Evolutionary conservation across 2,329 filamentous ascomycete species (phyloP).

Genomic region (Arthroderma uncinatum): DNA sequence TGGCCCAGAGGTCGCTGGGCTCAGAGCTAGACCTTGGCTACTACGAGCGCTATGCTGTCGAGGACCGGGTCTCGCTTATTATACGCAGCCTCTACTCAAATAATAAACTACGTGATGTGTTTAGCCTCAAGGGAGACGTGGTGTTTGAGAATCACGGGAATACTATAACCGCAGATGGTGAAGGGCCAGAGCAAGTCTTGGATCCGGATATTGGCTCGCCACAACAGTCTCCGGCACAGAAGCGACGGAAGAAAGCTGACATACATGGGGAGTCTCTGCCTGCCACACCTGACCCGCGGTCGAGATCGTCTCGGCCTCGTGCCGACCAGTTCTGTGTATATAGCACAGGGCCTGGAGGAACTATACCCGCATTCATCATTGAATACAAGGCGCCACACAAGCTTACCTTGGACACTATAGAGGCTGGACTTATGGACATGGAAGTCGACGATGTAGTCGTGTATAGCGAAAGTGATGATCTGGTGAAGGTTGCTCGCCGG

Average conservation of each 20-base stretch:
- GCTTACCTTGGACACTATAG: constrained; percentile 34
- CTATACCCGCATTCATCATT: constrained; percentile 22
- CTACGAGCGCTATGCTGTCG: constrained; percentile 11
- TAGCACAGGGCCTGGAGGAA: constrained; percentile 16
- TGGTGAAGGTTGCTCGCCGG: constrained; percentile 16
- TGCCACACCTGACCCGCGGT: not conserved
- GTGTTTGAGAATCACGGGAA: constrained; percentile 16
- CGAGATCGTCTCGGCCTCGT: constrained; percentile 16
- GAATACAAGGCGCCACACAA: constrained; percentile 43
- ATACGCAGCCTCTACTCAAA: constrained; percentile 6
- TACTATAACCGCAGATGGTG: constrained; percentile 6
- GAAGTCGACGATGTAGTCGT: constrained; percentile 32
- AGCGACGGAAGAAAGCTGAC: constrained; percentile 3
- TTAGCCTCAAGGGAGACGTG: constrained; percentile 11
- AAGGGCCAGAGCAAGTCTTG: not conserved
- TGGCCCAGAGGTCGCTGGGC: constrained; percentile 3
- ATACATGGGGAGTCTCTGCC: not conserved
- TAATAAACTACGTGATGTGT: constrained; percentile 5
- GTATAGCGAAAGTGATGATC: constrained; percentile 22
- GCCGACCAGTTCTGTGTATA: constrained; percentile 29
- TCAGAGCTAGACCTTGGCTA: constrained; percentile 14
- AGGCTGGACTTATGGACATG: constrained; percentile 33
- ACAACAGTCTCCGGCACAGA: not conserved
- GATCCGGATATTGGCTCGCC: not conserved
- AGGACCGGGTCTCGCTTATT: constrained; percentile 6